These are phyloP conservation scores for Candida berthetii DNA, from an alignment of 805 yeast species.

Conservation along the genomic window DNA sequence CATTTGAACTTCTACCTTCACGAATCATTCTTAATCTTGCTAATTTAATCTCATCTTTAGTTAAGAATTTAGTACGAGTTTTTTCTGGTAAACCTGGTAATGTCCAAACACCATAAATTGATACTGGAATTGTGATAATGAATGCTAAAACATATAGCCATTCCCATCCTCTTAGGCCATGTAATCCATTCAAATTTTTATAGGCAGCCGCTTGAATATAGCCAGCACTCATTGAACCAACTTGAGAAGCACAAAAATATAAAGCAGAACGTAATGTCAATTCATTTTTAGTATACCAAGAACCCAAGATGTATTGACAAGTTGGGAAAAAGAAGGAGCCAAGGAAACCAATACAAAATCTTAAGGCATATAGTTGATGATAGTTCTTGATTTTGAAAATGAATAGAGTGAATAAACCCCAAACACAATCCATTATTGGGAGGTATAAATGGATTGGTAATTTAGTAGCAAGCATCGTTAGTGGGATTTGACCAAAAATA, in stretches of 20 bases:
- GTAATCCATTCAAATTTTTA: constrained; percentile 36
- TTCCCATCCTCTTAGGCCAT: constrained; percentile 61
- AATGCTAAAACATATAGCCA: constrained; percentile 72
- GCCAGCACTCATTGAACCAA: constrained; percentile 58
- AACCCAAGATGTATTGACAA: constrained; percentile 47
- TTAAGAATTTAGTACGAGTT: constrained; percentile 42
- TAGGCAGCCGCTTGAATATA: constrained; percentile 53
- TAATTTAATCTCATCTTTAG: constrained; percentile 47
- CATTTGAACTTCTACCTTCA: constrained; percentile 23
- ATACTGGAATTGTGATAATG: constrained; percentile 49
- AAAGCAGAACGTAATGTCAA: constrained; percentile 54
- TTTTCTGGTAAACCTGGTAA: constrained; percentile 62
- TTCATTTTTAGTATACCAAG: constrained; percentile 50
- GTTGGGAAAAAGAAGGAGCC: constrained; percentile 60
- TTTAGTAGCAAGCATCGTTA: constrained; percentile 47
- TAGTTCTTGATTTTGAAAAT: constrained; percentile 43
- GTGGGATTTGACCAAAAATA: constrained; percentile 56
- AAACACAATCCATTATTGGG: constrained; percentile 47
- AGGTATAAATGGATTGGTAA: constrained; percentile 53
- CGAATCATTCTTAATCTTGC: constrained; percentile 36
- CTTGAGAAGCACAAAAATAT: constrained; percentile 52
- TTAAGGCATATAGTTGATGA: constrained; percentile 48
- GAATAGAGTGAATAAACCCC: constrained; percentile 64
- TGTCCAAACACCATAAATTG: constrained; percentile 44
- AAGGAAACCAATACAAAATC: constrained; percentile 60